Percentiles rank a stretch among this genome's conserved stretches.
Conservation (phyloP, 2,329 filamentous ascomycete genomes). For the Capronia americana region DNA sequence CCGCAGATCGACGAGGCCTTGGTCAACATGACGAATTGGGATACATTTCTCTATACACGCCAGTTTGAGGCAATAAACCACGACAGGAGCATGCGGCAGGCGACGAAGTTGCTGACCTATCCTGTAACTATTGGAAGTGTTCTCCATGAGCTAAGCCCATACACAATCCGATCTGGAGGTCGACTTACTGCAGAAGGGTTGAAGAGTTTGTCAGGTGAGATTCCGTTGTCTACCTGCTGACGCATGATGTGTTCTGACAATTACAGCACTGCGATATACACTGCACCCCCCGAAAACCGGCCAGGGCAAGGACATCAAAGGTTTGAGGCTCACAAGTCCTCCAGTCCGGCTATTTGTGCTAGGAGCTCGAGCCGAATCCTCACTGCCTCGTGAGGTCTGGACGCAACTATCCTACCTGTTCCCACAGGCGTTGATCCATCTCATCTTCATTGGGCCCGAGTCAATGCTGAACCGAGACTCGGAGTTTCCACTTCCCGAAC, state of each 20-base stretch:
- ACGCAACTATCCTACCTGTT: constrained; percentile 93
- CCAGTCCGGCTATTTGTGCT: constrained; percentile 91
- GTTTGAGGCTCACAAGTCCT: constrained; percentile 81
- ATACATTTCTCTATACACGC: constrained; percentile 91
- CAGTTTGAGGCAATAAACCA: constrained; percentile 91
- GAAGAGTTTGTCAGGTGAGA: constrained; percentile 85
- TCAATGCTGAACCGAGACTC: constrained; percentile 92
- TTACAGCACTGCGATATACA: constrained; percentile 83
- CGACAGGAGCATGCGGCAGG: constrained; percentile 88
- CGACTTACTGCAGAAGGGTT: constrained; percentile 85
- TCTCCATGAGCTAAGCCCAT: constrained; percentile 92
- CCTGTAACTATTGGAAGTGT: constrained; percentile 90
- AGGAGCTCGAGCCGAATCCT: constrained; percentile 95
- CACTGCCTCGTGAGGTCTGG: constrained; percentile 91
- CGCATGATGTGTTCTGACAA: constrained; percentile 29
- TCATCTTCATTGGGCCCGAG: constrained; percentile 95
- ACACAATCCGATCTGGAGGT: constrained; percentile 75
- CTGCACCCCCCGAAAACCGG: constrained; percentile 86
- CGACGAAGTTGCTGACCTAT: constrained; percentile 90
- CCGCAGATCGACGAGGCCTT: constrained; percentile 89
- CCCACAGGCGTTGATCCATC: constrained; percentile 85
- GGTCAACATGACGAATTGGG: constrained; percentile 98
- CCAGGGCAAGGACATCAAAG: constrained; percentile 73
- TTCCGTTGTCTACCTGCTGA: constrained; percentile 43
- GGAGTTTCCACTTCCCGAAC: constrained; percentile 87